Conservation (phyloP, 2,329 filamentous ascomycete species). For the Chalaropsis ovoidea region DNA sequence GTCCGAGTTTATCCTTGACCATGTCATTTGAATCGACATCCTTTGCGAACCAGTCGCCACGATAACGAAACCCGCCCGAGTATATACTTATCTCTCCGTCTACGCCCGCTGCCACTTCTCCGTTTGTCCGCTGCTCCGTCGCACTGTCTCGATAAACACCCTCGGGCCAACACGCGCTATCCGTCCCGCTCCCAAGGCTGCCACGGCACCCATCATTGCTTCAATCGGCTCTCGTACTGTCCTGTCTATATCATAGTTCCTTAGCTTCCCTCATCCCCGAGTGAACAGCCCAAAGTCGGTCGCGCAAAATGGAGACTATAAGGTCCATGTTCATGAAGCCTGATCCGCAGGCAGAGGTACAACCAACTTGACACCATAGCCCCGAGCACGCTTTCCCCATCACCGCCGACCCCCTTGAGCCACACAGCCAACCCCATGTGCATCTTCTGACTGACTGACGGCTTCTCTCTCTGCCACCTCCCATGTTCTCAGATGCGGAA, state of each 20-base stretch:
- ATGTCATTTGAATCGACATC: slow-evolving; percentile 16
- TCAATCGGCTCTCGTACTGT: background rate
- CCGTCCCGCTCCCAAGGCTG: background rate
- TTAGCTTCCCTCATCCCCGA: no score
- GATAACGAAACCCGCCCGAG: background rate
- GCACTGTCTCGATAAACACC: no score
- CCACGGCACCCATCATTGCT: background rate
- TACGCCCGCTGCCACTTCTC: background rate
- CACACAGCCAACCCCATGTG: background rate
- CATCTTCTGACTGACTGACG: background rate
- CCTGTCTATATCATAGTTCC: background rate
- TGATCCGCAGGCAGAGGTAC: slow-evolving; percentile 89
- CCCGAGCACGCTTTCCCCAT: background rate
- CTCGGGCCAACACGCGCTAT: background rate
- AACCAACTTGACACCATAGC: slow-evolving; percentile 27
- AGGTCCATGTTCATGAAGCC: slow-evolving; percentile 82
- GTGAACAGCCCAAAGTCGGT: background rate
- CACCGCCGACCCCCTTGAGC: background rate
- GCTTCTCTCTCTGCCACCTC: background rate
- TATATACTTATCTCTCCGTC: background rate
- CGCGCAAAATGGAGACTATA: slow-evolving; percentile 66
- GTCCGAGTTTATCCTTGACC: background rate
- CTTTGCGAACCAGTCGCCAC: background rate
- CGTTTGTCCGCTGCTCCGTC: background rate
- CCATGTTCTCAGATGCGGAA: slow-evolving; percentile 64